Conservation (phyloP, 2,329 filamentous ascomycete species). For the Calonectria montana region DNA sequence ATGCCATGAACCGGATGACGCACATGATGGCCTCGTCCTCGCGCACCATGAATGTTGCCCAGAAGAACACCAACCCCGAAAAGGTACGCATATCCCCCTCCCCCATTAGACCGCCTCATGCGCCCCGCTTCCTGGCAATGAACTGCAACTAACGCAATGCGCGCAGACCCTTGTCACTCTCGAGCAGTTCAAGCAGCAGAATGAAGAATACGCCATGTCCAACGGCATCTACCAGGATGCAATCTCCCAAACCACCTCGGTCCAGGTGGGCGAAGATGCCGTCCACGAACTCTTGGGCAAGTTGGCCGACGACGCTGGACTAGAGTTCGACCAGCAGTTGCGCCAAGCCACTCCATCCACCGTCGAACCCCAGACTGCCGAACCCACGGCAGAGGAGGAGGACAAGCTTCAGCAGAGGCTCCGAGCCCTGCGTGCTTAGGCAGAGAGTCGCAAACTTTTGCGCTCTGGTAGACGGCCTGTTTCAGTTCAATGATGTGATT, state of each 20-base stretch:
- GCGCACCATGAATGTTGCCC: constrained; percentile 67
- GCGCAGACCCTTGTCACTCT: constrained; percentile 67
- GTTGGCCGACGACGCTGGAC: constrained; percentile 87
- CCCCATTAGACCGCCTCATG: neutral
- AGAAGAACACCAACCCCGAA: constrained; percentile 70
- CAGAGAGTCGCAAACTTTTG: neutral
- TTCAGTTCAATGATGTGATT: neutral
- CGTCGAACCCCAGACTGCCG: constrained; percentile 69
- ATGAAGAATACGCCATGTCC: constrained; percentile 73
- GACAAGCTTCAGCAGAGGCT: constrained; percentile 76
- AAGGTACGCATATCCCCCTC: constrained; percentile 50
- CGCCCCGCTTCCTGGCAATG: neutral
- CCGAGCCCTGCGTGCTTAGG: constrained; percentile 64
- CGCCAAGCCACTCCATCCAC: constrained; percentile 65
- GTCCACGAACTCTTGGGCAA: constrained; percentile 88
- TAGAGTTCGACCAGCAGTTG: constrained; percentile 84
- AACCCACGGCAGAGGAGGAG: constrained; percentile 82
- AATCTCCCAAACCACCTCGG: constrained; percentile 79
- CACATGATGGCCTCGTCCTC: constrained; percentile 72
- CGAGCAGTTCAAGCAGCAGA: constrained; percentile 71
- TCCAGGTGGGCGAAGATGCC: constrained; percentile 82
- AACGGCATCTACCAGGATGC: constrained; percentile 87
- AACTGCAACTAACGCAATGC: constrained; percentile 18
- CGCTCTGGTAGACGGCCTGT: neutral
- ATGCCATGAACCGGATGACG: constrained; percentile 74